Evolutionary conservation across 352 stramenopile genomes (phyloP).

Genomic region (Phytophthora ramorum): DNA sequence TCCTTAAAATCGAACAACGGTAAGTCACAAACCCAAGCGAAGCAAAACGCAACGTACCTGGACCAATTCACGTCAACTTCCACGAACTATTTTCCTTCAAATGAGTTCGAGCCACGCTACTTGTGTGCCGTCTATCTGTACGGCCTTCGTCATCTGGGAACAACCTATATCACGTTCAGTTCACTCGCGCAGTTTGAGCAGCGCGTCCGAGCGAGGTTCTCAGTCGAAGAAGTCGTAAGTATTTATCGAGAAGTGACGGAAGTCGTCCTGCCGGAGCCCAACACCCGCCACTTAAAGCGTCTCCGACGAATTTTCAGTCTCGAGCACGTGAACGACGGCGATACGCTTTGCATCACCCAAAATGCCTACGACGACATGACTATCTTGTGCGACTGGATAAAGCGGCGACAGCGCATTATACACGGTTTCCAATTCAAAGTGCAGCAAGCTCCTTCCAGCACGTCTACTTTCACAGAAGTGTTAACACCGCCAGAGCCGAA

Average conservation of each 20-base stretch:
- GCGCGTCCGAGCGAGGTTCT: conserved; percentile 38
- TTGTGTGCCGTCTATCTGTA: conserved; percentile 70
- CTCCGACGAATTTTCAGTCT: conserved; percentile 52
- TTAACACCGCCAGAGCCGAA: conserved; percentile 2
- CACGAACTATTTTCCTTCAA: neutral
- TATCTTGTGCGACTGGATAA: conserved; percentile 74
- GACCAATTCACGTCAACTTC: conserved; percentile 30
- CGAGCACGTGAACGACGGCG: conserved; percentile 53
- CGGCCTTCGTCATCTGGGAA: conserved; percentile 39
- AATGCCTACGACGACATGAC: conserved; percentile 75
- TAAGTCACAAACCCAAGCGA: neutral
- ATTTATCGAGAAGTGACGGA: conserved; percentile 59
- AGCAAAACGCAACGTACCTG: conserved; percentile 32
- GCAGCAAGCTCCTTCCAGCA: neutral
- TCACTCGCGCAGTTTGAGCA: conserved; percentile 54
- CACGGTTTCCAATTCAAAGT: conserved; percentile 32
- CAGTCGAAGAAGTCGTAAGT: conserved; percentile 33
- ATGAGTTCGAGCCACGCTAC: conserved; percentile 17
- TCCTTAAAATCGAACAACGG: neutral
- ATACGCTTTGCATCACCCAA: conserved; percentile 65
- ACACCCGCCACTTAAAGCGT: conserved; percentile 12
- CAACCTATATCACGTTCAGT: conserved; percentile 60
- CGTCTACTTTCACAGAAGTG: neutral
- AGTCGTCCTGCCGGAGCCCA: conserved; percentile 5
- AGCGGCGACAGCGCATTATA: conserved; percentile 45